These are phyloP conservation scores for Anastatica hierochuntica DNA, from an alignment of 345 rosid genomes.

Conservation along the genomic window DNA sequence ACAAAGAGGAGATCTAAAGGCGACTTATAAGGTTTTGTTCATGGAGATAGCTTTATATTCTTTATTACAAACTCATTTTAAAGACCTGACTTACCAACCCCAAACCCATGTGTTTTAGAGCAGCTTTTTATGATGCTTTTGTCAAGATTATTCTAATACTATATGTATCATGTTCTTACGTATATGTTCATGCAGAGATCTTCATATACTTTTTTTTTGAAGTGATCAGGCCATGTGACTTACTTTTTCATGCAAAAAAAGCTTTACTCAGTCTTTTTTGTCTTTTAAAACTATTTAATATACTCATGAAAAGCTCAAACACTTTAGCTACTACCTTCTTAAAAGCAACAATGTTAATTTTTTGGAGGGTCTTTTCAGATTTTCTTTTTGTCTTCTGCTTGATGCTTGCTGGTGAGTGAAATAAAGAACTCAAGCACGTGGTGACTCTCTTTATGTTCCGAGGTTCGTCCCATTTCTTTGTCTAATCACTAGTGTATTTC, in stretches of 20 bases:
- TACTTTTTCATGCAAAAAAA: slow-evolving; percentile 35
- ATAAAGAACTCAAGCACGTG: slow-evolving; percentile 4
- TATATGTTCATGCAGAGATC: slow-evolving; percentile 34
- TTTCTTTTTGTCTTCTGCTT: slow-evolving; percentile 16
- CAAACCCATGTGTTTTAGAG: slow-evolving; percentile 34
- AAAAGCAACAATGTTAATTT: slow-evolving; percentile 26
- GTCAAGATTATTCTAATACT: slow-evolving; percentile 21
- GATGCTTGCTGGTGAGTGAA: slow-evolving; percentile 19
- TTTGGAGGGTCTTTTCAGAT: slow-evolving; percentile 21
- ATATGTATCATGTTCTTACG: slow-evolving; percentile 24
- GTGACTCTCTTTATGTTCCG: background rate
- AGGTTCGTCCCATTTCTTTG: slow-evolving; percentile 4
- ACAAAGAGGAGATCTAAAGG: slow-evolving; percentile 31
- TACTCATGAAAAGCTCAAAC: slow-evolving; percentile 21
- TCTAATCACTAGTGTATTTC: slow-evolving; percentile 4
- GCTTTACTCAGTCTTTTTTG: slow-evolving; percentile 21
- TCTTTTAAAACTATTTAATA: slow-evolving; percentile 24
- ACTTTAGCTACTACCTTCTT: slow-evolving; percentile 24
- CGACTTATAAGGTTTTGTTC: slow-evolving; percentile 21
- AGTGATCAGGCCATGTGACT: slow-evolving; percentile 29
- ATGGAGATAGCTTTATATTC: slow-evolving; percentile 20
- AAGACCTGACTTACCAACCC: slow-evolving; percentile 35
- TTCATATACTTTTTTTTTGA: slow-evolving; percentile 21
- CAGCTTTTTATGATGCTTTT: slow-evolving; percentile 30
- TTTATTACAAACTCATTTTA: slow-evolving; percentile 26